Evolutionary conservation across 768 basidiomycete species (phyloP), one percentile per base, ranked within the genome.

Genomic region (Rubroboletus satanas): DNA sequence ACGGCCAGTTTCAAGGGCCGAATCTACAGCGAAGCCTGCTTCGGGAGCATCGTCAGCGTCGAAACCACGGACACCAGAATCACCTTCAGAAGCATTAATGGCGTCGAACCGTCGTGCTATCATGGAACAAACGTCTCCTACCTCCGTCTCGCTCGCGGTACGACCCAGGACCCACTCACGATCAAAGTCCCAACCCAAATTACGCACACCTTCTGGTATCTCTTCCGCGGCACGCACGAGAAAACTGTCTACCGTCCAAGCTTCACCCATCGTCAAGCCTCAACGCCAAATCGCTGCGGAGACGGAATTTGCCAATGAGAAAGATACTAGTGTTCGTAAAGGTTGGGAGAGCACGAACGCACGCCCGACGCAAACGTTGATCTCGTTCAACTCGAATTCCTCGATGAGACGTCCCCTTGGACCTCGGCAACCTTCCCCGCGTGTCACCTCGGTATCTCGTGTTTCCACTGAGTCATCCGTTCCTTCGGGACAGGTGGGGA

Each of bases 161-260:
- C 56, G 53, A 18, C 14, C 52, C 2, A 56, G 61, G 21, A 55
- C 47, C 4, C 60, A 71, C 12, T 60, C 66, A 28, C 65, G 72
- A 21, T 71, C 74, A 5, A 60, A 52, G 46, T 77, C 74, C 3
- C 75, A 76, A 50, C 72, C 75, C 3, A 75, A 67, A 60, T 52
- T 73, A 26, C 57, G 52, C 3, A 18, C 51, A n/a, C 52, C 61
- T 4, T 36, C 52, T 26, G 58, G 38, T 31, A 39, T 52, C 10
- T 39, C 55, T 11, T 44, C 54, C 17, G 52, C n/a, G 0, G 41
- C 38, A 35, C 61, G 45, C 37, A 58, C 59, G 11, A 62, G 70
- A 59, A 63, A 66, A 42, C 38, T 72, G 32, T 70, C 68, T 0
- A 72, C 62, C 4, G 68, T 70, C 21, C 68, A 70, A 37, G 68